phyloP scores from a whole-genome alignment of 495 filamentous ascomycete genomes.

The Penicillium lagena region DNA sequence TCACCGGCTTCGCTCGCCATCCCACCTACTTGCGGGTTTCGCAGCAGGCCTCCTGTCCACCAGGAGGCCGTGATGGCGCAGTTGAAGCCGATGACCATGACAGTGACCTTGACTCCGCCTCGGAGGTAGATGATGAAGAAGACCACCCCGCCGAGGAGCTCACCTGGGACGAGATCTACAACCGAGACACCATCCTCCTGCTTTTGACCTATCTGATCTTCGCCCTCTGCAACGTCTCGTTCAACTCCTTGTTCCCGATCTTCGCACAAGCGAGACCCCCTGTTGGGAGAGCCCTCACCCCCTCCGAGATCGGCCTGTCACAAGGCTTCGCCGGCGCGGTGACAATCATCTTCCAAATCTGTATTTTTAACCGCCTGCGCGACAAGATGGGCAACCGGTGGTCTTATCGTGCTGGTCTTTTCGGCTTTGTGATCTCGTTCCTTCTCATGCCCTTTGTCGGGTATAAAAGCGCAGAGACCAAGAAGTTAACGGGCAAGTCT shows the following conservation, averaged over 20 bases:
- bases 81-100: constrained; percentile 30
- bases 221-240: constrained; percentile 81
- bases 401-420: constrained; percentile 71
- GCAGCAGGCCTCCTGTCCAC: constrained; percentile 10
- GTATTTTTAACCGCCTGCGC: constrained; percentile 71
- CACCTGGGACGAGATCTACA: constrained; percentile 51
- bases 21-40: constrained; percentile 53
- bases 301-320: constrained; percentile 77
- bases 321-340: constrained; percentile 77
- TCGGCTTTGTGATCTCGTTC: constrained; percentile 80
- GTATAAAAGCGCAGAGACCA: constrained; percentile 52
- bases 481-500: constrained; percentile 46
- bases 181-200: constrained; percentile 72
- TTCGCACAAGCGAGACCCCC: constrained; percentile 72
- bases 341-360: constrained; percentile 85
- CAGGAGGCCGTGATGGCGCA: constrained; percentile 13
- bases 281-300: constrained; percentile 65
- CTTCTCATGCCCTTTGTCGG: constrained; percentile 85
- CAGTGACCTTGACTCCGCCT: constrained; percentile 36
- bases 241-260: constrained; percentile 87
- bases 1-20: constrained; percentile 47
- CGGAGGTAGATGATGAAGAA: constrained; percentile 31
- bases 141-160: constrained; percentile 30
- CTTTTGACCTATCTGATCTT: constrained; percentile 81
- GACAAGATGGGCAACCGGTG: constrained; percentile 77